Evolutionary conservation across 73 alveolate species (phyloP), one percentile per base, ranked within the genome.

Genomic region (Diophrys appendiculata): DNA sequence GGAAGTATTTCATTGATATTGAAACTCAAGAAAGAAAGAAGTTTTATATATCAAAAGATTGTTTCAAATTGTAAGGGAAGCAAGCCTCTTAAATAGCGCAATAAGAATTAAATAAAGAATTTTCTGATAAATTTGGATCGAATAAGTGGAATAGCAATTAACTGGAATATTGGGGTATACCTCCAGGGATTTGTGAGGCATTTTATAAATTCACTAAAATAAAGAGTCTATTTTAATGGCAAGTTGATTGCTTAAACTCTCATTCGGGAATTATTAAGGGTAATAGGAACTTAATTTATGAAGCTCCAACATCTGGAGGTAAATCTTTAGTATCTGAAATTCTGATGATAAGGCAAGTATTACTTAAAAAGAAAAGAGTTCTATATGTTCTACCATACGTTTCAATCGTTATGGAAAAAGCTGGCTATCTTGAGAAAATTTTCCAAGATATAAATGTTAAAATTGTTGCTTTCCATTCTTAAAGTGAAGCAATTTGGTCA

Each of bases 261-360:
- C 67, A 74, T 3, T 73, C 52, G 1, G 73, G 56, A 32, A 76
- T 86, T 26, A 27, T 54, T 22, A 69, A 75, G 22, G 85, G 85
- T 1, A 65, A 34, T 34, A 54, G 76, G 70, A 88, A 75, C 28
- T 68, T 91, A 33, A 82, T 91, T 29, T 91, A 91, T 75, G 88
- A 78, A 32, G 97, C 97, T 11, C 97, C 97, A 1, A 91, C 97
- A 18, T 71, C 91, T 32, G 94, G 97, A 29, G 97, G 97, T 13
- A 91, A 91, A 73, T 71, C 89, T 35, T 55, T 91, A 29, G 95
- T 89, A 25, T 77, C 93, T 29, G 97, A 91, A 74, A 25, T 91
- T 11, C 56, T 90, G 68, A 87, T 87, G 92, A 56, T 90, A 29
- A 84, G 89, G 34, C 55, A 65, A 24, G 75, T 90, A 1, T 72